Evolutionary conservation across 2,329 filamentous ascomycete species (phyloP).

Genomic region (Fusarium albosuccineum): DNA sequence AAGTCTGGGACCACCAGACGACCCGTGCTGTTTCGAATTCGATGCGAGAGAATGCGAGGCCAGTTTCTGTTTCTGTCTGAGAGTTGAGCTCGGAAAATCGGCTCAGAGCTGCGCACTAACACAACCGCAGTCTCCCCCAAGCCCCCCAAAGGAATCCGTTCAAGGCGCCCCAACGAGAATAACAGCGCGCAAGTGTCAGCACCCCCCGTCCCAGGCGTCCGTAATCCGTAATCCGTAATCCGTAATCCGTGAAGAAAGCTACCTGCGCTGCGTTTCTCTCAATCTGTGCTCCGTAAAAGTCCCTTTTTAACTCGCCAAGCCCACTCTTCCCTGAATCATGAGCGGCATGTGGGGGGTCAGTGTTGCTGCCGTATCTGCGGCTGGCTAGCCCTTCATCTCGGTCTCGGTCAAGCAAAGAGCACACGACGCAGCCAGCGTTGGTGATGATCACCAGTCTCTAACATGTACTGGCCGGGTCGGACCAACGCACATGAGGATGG

Average conservation of each 20-base stretch:
- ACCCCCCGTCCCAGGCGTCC: neutral
- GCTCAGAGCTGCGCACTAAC: slow-evolving; percentile 28
- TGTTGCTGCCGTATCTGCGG: neutral
- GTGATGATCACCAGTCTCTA: neutral
- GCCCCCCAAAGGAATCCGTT: slow-evolving; percentile 5
- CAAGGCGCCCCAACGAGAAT: neutral
- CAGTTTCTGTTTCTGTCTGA: slow-evolving; percentile 14
- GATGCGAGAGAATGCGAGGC: slow-evolving; percentile 15
- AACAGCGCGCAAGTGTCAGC: neutral
- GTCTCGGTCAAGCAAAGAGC: slow-evolving; percentile 16
- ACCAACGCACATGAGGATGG: neutral
- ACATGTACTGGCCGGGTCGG: neutral
- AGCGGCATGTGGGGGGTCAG: neutral
- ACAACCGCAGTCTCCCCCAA: slow-evolving; percentile 16
- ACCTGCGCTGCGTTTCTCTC: slow-evolving; percentile 7
- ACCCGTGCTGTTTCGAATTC: slow-evolving; percentile 26
- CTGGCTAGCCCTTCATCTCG: slow-evolving; percentile 5
- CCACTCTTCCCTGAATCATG: slow-evolving; percentile 3
- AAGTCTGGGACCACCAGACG: slow-evolving; percentile 18
- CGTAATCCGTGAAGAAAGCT: neutral
- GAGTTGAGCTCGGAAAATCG: slow-evolving; percentile 34
- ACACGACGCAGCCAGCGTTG: slow-evolving; percentile 3
- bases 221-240: slow-evolving; percentile 10
- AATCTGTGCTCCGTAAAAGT: neutral
- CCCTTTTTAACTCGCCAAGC: slow-evolving; percentile 4